Base-by-base conservation (phyloP, 2,329 filamentous ascomycete species). In the Ophiocordyceps sinensis region DNA sequence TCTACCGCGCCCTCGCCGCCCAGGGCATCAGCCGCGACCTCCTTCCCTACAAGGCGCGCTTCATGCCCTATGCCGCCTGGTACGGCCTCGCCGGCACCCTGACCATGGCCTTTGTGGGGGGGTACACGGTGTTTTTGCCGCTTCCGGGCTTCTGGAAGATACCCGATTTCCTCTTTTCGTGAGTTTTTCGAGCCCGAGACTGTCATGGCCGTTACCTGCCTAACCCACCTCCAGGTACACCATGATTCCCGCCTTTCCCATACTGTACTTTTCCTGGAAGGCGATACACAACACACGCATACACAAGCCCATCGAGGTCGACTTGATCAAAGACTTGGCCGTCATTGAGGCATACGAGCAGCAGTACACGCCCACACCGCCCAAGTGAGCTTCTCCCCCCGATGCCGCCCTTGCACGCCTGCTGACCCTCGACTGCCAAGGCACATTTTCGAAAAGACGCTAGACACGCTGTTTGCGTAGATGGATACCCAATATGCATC, bases 81-180 rank as follows among this genome's bases (percentile, higher is more conserved):
- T 76, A 79, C 38, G 78, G 75, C 0, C 60, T 85, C 6, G 55
- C 64, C 0, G 75, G 72, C 23, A 82, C 77, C 1, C 72, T 74
- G 38, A 57, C 82, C 47, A 87, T 89, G 78, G 73, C 78, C 0
- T 77, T 88, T 49, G 76, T 87, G 2, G 76, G 80, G 9, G 84
- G 84, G 0, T 89, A 87, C 47, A 71, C 78, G 0, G 81, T 88
- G 1, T 91, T 89, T 51, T 56, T 88, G 37, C 77, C 80, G 0
- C 17, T 60, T 1, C 53, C 60, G 0, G 65, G 71, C 0, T 68
- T 70, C 5, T 89, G 82, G 84, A 69, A 75, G 44, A 54, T 82
- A 0, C 70, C 79, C 7, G 76, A 73, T 7, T 91, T 89, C 55
- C 58, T 89, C 26, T 85, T 86, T 58, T 82, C 77, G 59, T 77